These are phyloP conservation scores for Heliosperma pusillum DNA, from an alignment of 148 eudicot genomes.

Conservation along the genomic window DNA sequence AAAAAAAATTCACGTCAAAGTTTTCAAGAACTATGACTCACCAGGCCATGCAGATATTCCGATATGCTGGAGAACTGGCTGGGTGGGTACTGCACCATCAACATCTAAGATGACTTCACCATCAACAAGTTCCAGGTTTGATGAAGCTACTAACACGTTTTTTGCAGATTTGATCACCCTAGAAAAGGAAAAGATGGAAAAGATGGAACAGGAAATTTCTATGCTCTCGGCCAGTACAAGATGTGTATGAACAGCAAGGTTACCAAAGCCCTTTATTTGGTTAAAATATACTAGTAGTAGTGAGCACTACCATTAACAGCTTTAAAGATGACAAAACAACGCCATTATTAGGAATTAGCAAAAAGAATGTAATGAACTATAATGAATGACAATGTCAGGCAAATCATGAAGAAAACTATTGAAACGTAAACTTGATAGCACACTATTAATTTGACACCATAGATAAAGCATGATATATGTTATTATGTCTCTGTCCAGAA, in stretches of 20 bases:
- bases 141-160: slow-evolving; percentile 41
- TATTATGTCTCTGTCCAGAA: not conserved
- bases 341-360: not conserved
- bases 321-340: not conserved
- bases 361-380: not conserved
- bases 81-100: slow-evolving; percentile 78
- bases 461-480: not conserved
- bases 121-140: slow-evolving; percentile 55
- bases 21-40: slow-evolving; percentile 28
- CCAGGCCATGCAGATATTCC: slow-evolving; percentile 95
- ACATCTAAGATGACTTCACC: slow-evolving; percentile 69
- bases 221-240: not conserved
- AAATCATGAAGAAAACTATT: too few relatives aligned
- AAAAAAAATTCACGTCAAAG: not conserved
- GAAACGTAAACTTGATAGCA: not conserved
- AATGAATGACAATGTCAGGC: too few relatives aligned
- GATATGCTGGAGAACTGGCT: slow-evolving; percentile 72
- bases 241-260: not conserved
- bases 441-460: not conserved
- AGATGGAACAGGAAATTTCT: slow-evolving; percentile 4
- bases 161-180: slow-evolving; percentile 72
- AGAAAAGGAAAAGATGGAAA: slow-evolving; percentile 19
- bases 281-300: not conserved
- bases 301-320: not conserved
- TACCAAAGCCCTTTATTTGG: not conserved